Evolutionary conservation across 1,284 basidiomycete species (phyloP).

Genomic region (Microbotryum scabiosae): DNA sequence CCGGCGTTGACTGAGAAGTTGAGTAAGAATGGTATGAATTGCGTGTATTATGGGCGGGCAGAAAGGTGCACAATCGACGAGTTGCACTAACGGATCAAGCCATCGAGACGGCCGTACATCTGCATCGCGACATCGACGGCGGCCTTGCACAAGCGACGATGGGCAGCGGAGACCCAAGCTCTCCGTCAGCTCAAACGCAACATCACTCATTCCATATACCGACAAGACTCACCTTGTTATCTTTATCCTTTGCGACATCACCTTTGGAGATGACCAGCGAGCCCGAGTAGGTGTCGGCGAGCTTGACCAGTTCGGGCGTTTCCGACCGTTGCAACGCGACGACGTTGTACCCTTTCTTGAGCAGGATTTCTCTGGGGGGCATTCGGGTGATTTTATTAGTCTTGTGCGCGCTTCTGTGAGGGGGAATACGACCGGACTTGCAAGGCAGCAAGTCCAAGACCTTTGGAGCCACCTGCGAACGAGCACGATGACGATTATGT

Average conservation of each 20-base stretch:
- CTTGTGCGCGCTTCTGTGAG: neutral
- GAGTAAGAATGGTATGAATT: neutral
- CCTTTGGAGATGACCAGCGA: slow-evolving; percentile 43
- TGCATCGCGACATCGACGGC: slow-evolving; percentile 45
- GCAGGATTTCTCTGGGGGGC: slow-evolving; percentile 43
- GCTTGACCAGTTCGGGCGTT: slow-evolving; percentile 53
- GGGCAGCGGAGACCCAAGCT: neutral
- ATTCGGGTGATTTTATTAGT: neutral
- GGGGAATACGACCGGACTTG: slow-evolving; percentile 30
- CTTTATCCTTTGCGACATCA: slow-evolving; percentile 54
- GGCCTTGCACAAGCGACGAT: slow-evolving; percentile 45
- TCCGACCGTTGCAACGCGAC: slow-evolving; percentile 64
- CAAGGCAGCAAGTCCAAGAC: slow-evolving; percentile 69
- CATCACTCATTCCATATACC: no score
- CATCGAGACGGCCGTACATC: slow-evolving; percentile 58
- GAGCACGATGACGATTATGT: neutral
- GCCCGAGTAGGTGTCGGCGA: slow-evolving; percentile 44
- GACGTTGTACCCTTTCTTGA: slow-evolving; percentile 49
- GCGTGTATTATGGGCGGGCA: neutral
- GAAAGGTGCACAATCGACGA: neutral
- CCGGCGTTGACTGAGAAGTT: slow-evolving; percentile 63
- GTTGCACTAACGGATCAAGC: slow-evolving; percentile 47
- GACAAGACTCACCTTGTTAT: slow-evolving; percentile 31
- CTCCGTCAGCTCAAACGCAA: neutral
- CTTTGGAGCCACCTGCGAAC: slow-evolving; percentile 42